Conservation (phyloP, 495 filamentous ascomycete species). For the Hypoxylon rickii region DNA sequence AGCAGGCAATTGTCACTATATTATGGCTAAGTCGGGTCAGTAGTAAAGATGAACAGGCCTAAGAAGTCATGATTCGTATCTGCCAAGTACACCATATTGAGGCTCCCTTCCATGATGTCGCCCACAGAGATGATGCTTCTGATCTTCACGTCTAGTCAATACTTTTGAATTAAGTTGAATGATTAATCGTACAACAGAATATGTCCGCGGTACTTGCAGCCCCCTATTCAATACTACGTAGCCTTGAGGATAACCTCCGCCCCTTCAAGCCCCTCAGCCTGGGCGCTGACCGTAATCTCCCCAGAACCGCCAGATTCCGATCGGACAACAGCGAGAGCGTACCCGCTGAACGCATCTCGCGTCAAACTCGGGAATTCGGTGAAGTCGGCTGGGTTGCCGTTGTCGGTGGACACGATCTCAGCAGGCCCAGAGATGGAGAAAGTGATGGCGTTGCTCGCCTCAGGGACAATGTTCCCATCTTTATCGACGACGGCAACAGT, state of each 20-base stretch:
- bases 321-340: constrained; percentile 49
- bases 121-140: too few relatives aligned
- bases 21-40: too few relatives aligned
- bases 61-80: too few relatives aligned
- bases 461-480: constrained; percentile 43
- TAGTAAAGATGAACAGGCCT: too few relatives aligned
- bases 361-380: constrained; percentile 47
- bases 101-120: too few relatives aligned
- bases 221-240: too few relatives aligned
- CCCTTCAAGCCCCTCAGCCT: background rate
- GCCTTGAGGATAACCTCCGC: background rate
- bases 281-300: background rate
- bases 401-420: constrained; percentile 52
- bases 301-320: background rate
- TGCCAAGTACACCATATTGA: too few relatives aligned
- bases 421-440: constrained; percentile 46
- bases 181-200: too few relatives aligned
- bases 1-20: too few relatives aligned
- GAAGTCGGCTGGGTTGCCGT: constrained; percentile 52
- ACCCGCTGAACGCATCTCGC: constrained; percentile 50
- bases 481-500: constrained; percentile 48
- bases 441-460: constrained; percentile 46
- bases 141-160: too few relatives aligned
- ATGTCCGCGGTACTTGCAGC: too few relatives aligned
- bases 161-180: too few relatives aligned